Evolutionary conservation across 1,284 basidiomycete genomes (phyloP).

Genomic region (Volvariella volvacea): DNA sequence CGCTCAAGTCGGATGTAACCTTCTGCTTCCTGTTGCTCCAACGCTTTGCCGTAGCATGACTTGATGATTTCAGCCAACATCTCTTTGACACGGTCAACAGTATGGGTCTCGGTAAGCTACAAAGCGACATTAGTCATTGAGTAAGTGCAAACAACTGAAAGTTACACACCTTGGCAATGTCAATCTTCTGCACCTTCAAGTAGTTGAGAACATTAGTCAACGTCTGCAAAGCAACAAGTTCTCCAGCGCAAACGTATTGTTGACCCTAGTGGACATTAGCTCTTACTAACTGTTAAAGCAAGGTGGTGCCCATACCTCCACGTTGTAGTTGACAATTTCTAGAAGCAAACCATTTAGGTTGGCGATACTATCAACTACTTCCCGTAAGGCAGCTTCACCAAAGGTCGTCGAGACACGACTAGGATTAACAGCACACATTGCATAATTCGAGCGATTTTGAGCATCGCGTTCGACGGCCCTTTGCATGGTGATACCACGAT

Average conservation of each 20-base stretch:
- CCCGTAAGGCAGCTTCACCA: slow-evolving; percentile 86
- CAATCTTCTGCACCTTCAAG: slow-evolving; percentile 94
- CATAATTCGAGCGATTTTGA: slow-evolving; percentile 91
- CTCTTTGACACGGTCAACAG: slow-evolving; percentile 85
- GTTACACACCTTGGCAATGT: slow-evolving; percentile 91
- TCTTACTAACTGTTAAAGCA: too few species aligned
- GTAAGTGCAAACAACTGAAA: too few species aligned
- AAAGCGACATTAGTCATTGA: too few species aligned
- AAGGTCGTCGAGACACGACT: slow-evolving; percentile 92
- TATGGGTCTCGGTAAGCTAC: slow-evolving; percentile 79
- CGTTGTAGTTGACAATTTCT: slow-evolving; percentile 98
- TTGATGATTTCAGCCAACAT: slow-evolving; percentile 90
- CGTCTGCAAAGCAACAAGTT: slow-evolving; percentile 88
- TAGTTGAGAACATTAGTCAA: slow-evolving; percentile 97
- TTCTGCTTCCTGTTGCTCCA: slow-evolving; percentile 74
- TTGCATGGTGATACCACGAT: slow-evolving; percentile 99
- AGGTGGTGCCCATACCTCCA: slow-evolving; percentile 72
- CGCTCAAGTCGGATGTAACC: slow-evolving; percentile 95
- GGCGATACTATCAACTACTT: slow-evolving; percentile 90
- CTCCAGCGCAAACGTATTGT: slow-evolving; percentile 98
- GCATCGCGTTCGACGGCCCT: slow-evolving; percentile 94
- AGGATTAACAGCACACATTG: slow-evolving; percentile 99
- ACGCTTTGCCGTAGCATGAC: slow-evolving; percentile 73
- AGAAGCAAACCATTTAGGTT: slow-evolving; percentile 74
- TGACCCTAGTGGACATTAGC: slow-evolving; percentile 72